phyloP scores from a whole-genome alignment of 495 filamentous ascomycete species.

The Poronia punctata region DNA sequence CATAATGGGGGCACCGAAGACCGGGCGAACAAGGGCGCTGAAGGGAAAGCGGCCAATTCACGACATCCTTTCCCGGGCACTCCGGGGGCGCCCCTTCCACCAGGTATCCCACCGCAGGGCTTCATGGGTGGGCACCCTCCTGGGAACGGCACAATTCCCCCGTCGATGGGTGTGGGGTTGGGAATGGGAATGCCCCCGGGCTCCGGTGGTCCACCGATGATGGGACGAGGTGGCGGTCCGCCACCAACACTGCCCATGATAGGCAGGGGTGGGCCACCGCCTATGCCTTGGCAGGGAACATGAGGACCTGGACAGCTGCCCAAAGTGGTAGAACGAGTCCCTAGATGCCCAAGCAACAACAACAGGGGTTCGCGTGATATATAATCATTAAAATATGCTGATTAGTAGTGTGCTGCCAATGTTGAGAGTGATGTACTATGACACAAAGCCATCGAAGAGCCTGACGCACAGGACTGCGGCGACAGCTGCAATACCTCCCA shows the following conservation, averaged over 20 bases:
- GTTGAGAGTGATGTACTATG: constrained; percentile 3
- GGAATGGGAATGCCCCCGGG: constrained; percentile 7
- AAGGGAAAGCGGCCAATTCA: no score
- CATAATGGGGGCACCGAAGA: no score
- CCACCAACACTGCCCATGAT: constrained; percentile 5
- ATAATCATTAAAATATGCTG: constrained; percentile 1
- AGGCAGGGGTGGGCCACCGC: constrained; percentile 10
- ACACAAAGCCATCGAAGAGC: constrained; percentile 38
- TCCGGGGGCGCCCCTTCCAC: no score
- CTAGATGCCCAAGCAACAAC: no score
- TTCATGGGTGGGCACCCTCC: background rate
- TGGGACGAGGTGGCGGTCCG: constrained; percentile 11
- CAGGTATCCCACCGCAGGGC: background rate
- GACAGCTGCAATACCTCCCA: constrained; percentile 58
- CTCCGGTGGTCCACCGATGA: constrained; percentile 3
- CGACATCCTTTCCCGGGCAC: no score
- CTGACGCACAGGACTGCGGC: constrained; percentile 61
- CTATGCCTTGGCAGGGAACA: constrained; percentile 1
- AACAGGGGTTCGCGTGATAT: constrained; percentile 2
- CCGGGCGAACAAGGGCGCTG: no score
- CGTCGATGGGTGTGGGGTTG: background rate
- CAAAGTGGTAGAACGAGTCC: background rate
- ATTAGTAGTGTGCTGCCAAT: background rate
- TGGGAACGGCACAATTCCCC: background rate
- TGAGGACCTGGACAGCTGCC: constrained; percentile 1